Percentiles rank a stretch among this genome's conserved stretches.
These are phyloP conservation scores for Leccinum longicurvipes DNA, from an alignment of 768 basidiomycete species.

Conservation along the genomic window DNA sequence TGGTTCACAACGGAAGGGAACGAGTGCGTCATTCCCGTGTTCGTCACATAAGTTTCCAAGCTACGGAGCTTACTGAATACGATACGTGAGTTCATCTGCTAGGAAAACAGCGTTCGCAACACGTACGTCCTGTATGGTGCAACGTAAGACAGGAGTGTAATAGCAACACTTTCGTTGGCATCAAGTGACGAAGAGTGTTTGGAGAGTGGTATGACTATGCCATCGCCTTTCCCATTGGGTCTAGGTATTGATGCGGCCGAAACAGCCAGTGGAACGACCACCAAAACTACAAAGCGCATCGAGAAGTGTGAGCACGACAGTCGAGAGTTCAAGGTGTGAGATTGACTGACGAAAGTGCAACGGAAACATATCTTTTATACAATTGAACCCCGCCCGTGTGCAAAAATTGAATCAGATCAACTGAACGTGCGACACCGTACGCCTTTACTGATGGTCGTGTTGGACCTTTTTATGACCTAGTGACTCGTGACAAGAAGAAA, in stretches of 20 bases:
- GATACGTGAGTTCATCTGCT: neutral
- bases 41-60: neutral
- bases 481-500: too few relatives aligned
- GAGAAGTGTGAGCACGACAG: too few relatives aligned
- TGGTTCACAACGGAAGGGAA: neutral
- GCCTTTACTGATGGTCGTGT: too few relatives aligned
- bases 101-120: neutral
- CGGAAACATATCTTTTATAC: neutral
- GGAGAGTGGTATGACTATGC: slow-evolving; percentile 6
- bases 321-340: neutral
- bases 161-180: neutral
- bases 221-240: neutral
- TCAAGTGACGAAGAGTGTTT: slow-evolving; percentile 3
- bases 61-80: slow-evolving; percentile 5
- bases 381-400: too few relatives aligned
- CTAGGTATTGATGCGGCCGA: slow-evolving; percentile 6
- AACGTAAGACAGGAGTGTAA: slow-evolving; percentile 1
- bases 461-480: too few relatives aligned
- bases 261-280: neutral
- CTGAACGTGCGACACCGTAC: too few relatives aligned
- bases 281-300: neutral
- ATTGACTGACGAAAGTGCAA: neutral
- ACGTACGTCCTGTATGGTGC: slow-evolving; percentile 3
- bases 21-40: neutral
- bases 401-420: too few relatives aligned